A percentile compares a stretch with the other conserved stretches of the same genome.
Conservation (phyloP, 371 early-diverging fungal species). For the Apophysomyces ossiformis region DNA sequence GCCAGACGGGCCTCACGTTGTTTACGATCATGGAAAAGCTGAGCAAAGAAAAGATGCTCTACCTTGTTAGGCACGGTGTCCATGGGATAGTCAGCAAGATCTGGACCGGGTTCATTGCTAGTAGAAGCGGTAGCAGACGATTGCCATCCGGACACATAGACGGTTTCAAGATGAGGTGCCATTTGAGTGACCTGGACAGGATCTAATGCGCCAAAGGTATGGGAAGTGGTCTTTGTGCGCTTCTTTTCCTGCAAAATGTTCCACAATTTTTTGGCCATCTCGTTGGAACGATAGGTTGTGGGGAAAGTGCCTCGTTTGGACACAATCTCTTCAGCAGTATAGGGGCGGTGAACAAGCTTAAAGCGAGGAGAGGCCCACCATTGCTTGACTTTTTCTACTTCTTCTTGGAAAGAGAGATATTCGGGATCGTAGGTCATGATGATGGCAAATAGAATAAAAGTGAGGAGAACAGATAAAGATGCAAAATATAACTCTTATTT, state of each 20-base stretch:
- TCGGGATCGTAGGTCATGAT: slow-evolving; percentile 24
- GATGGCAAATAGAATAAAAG: neutral
- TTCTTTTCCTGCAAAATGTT: slow-evolving; percentile 80
- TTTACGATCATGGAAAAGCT: slow-evolving; percentile 97
- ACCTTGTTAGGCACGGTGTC: slow-evolving; percentile 99
- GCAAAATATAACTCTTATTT: neutral
- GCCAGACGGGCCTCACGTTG: slow-evolving; percentile 90
- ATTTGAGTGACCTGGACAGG: slow-evolving; percentile 96
- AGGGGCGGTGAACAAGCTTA: slow-evolving; percentile 84
- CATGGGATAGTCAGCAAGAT: slow-evolving; percentile 98
- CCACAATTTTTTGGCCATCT: slow-evolving; percentile 95
- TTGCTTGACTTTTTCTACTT: slow-evolving; percentile 83
- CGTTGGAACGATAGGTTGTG: slow-evolving; percentile 83
- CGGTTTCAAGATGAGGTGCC: slow-evolving; percentile 96
- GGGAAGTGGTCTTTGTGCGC: slow-evolving; percentile 77
- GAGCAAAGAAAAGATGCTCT: slow-evolving; percentile 97
- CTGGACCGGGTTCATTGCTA: slow-evolving; percentile 98
- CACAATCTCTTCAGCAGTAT: slow-evolving; percentile 90
- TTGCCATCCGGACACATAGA: slow-evolving; percentile 99
- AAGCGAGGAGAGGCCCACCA: slow-evolving; percentile 95
- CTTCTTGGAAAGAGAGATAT: slow-evolving; percentile 27
- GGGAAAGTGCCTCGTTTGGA: slow-evolving; percentile 88
- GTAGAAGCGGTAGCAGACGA: slow-evolving; percentile 97
- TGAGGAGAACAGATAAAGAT: neutral
- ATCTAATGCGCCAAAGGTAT: slow-evolving; percentile 96